Evolutionary conservation across 148 eudicot species (phyloP).

Genomic region (Bassia scoparia): DNA sequence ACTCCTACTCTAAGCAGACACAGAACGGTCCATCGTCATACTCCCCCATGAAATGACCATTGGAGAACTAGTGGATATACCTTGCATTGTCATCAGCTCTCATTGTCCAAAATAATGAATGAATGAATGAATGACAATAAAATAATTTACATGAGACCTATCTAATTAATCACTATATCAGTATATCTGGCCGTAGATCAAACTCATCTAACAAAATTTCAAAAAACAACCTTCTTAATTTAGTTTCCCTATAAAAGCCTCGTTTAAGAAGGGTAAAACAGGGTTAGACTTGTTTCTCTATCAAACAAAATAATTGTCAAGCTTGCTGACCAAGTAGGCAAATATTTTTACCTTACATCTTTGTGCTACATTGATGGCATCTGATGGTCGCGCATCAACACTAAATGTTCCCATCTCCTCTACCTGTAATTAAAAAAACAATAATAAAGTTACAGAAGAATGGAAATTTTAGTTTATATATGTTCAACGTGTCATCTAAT

Average conservation of each 20-base stretch:
- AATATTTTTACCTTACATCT: constrained; percentile 54
- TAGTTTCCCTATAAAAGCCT: neutral
- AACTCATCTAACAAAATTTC: neutral
- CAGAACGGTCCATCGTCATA: too few species aligned
- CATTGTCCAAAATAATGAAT: too few species aligned
- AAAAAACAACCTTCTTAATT: neutral
- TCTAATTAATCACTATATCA: too few species aligned
- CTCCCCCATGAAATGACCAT: too few species aligned
- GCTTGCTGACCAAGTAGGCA: neutral
- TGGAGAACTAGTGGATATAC: too few species aligned
- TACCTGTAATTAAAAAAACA: constrained; percentile 35
- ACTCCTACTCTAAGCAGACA: too few species aligned
- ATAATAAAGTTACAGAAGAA: neutral
- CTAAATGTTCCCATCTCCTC: constrained; percentile 48
- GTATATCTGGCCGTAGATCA: neutral
- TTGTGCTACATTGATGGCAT: constrained; percentile 74
- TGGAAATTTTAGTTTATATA: neutral
- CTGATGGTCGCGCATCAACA: constrained; percentile 78
- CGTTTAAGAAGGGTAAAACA: neutral
- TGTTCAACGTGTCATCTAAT: too few species aligned
- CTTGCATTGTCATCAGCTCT: too few species aligned
- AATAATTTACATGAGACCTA: too few species aligned
- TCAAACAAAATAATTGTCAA: neutral
- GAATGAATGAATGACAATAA: too few species aligned
- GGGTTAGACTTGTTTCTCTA: too few species aligned